Conservation (phyloP, 768 basidiomycete species). For the Kwoniella dendrophila region DNA sequence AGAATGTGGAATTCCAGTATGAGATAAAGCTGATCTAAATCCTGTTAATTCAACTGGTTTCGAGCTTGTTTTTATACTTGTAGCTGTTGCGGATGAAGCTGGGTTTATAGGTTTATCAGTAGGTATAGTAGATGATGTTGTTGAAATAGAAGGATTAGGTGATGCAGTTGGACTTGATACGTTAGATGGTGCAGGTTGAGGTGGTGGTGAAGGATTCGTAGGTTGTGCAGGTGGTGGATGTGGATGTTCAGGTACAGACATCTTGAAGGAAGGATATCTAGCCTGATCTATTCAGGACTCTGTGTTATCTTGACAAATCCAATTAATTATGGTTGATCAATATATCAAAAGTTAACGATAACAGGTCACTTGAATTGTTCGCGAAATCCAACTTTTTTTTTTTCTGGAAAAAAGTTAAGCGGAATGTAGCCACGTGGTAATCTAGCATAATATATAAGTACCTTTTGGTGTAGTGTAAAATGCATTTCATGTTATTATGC, state of each 20-base stretch:
- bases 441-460: too few species aligned
- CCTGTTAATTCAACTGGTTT: constrained; percentile 40
- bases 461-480: too few species aligned
- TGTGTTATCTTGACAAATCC: neutral
- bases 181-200: neutral
- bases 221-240: constrained; percentile 2
- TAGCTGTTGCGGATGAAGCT: neutral
- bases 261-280: constrained; percentile 9
- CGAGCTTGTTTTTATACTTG: neutral
- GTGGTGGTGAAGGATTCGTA: constrained; percentile 10
- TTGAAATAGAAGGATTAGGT: constrained; percentile 11
- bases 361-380: too few species aligned
- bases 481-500: too few species aligned
- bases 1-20: constrained; percentile 66
- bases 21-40: constrained; percentile 51
- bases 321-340: too few species aligned
- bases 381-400: too few species aligned
- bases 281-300: neutral
- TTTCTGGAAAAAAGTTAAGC: too few species aligned
- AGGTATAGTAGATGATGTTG: constrained; percentile 2
- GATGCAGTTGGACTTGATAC: constrained; percentile 20
- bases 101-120: constrained; percentile 6
- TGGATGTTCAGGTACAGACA: constrained; percentile 10
- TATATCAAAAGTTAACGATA: too few species aligned
- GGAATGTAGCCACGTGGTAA: too few species aligned